Evolutionary conservation across 1,284 basidiomycete genomes (phyloP).

Genomic region (Boletellus dicymbophilus): DNA sequence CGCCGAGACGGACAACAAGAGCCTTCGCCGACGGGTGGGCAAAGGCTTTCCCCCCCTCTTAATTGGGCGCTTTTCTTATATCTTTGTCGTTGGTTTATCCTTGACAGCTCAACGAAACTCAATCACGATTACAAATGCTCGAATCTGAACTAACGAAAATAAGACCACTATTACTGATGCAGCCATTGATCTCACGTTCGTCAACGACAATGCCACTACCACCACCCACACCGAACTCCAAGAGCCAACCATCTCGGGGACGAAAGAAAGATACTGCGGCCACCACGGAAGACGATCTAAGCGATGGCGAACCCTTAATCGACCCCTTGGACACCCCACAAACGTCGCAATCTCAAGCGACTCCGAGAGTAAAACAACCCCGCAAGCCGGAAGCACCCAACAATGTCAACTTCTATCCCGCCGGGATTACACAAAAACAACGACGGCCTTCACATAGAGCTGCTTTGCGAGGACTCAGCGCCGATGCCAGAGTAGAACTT

Average conservation of each 20-base stretch:
- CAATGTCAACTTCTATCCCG: constrained; percentile 1
- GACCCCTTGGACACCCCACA: constrained; percentile 18
- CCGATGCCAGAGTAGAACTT: constrained; percentile 51
- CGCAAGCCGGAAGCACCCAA: constrained; percentile 24
- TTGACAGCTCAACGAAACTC: constrained; percentile 42
- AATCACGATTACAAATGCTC: constrained; percentile 38
- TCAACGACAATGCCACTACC: too few species aligned
- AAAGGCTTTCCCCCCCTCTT: not conserved
- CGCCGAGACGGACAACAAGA: constrained; percentile 55
- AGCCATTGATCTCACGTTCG: constrained; percentile 35
- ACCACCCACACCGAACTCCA: constrained; percentile 23
- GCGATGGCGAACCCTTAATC: constrained; percentile 5
- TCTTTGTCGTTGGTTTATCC: too few species aligned
- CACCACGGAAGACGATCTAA: constrained; percentile 9
- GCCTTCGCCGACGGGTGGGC: constrained; percentile 56
- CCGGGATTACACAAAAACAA: constrained; percentile 19
- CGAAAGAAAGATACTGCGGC: constrained; percentile 28
- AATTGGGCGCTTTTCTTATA: constrained; percentile 9
- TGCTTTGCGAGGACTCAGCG: constrained; percentile 27
- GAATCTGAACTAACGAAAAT: constrained; percentile 46
- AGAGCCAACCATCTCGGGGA: constrained; percentile 19
- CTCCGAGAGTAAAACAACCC: constrained; percentile 24
- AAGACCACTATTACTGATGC: constrained; percentile 48
- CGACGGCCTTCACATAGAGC: constrained; percentile 29
- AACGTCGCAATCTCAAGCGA: constrained; percentile 17